These are phyloP conservation scores for Microthlaspi erraticum DNA, from an alignment of 345 rosid species.

Conservation along the genomic window DNA sequence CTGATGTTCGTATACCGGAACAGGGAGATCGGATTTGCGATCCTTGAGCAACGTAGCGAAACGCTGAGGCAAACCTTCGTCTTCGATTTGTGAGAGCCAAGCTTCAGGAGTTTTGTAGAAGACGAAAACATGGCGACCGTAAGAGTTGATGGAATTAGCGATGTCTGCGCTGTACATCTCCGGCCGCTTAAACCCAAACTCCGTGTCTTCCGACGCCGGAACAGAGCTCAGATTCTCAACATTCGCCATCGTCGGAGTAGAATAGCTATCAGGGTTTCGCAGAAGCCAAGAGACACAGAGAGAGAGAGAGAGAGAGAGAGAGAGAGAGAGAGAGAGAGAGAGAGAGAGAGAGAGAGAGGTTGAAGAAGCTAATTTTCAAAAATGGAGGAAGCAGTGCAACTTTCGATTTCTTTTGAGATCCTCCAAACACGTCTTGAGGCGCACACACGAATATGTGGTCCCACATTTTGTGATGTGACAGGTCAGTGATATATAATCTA, in stretches of 20 bases:
- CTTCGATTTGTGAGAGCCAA: slow-evolving; percentile 77
- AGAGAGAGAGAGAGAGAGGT: slow-evolving; percentile 10
- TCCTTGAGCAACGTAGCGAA: slow-evolving; percentile 65
- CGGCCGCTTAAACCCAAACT: slow-evolving; percentile 73
- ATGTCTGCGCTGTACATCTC: slow-evolving; percentile 81
- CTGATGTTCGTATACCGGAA: slow-evolving; percentile 53
- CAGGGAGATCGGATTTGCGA: slow-evolving; percentile 62
- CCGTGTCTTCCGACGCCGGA: slow-evolving; percentile 60
- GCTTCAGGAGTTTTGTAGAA: slow-evolving; percentile 62
- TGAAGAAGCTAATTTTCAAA: slow-evolving; percentile 9
- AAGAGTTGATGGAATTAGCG: slow-evolving; percentile 64
- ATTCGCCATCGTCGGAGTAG: slow-evolving; percentile 49
- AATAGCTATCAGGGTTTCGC: slow-evolving; percentile 4
- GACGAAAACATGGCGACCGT: slow-evolving; percentile 85
- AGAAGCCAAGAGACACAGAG: slow-evolving; percentile 22
- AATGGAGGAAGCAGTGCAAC: slow-evolving; percentile 16
- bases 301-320: slow-evolving; percentile 10
- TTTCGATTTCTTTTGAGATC: neutral
- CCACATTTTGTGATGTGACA: slow-evolving; percentile 1
- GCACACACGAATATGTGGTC: slow-evolving; percentile 29
- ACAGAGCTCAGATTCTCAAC: slow-evolving; percentile 44
- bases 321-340: slow-evolving; percentile 17
- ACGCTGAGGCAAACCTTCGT: slow-evolving; percentile 68
- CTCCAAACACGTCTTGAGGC: slow-evolving; percentile 37
- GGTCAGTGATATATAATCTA: neutral